phyloP scores from a whole-genome alignment of 2,329 filamentous ascomycete species.

The Arachnomyces sp. region DNA sequence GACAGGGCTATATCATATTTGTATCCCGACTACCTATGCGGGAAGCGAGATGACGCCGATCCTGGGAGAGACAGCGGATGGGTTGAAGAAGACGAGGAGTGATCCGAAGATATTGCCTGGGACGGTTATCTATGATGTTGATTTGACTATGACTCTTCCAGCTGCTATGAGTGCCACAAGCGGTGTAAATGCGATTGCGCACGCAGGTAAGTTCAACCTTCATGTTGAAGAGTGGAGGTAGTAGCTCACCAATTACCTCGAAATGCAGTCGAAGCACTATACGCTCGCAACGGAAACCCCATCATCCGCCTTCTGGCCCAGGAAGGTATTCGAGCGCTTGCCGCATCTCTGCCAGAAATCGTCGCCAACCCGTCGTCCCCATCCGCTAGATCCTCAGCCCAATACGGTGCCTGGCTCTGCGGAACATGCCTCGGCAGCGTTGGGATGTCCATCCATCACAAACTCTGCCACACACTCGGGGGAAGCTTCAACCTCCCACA shows the following conservation, averaged over 20 bases:
- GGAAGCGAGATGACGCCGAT: conserved; percentile 59
- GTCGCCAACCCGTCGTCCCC: conserved; percentile 37
- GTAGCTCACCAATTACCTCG: neutral
- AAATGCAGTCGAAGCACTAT: conserved; percentile 50
- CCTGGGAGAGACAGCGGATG: conserved; percentile 52
- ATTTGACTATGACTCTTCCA: conserved; percentile 53
- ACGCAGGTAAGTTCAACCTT: conserved; percentile 39
- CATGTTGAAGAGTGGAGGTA: neutral
- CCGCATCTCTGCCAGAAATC: conserved; percentile 46
- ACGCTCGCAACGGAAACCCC: conserved; percentile 54
- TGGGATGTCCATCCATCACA: conserved; percentile 59
- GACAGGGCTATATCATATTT: conserved; percentile 49
- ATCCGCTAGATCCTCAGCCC: conserved; percentile 44
- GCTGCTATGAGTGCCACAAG: conserved; percentile 46
- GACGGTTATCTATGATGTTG: conserved; percentile 57
- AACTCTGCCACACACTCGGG: conserved; percentile 57
- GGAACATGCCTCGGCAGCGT: conserved; percentile 52
- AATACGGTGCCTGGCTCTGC: conserved; percentile 59
- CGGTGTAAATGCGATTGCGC: conserved; percentile 58
- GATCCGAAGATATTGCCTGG: conserved; percentile 53
- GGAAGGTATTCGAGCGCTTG: conserved; percentile 49
- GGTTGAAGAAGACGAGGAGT: conserved; percentile 48
- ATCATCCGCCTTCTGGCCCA: conserved; percentile 50
- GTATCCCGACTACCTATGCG: conserved; percentile 54
- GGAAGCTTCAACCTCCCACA: conserved; percentile 57